A percentile compares a stretch with the other conserved stretches of the same genome.
phyloP scores from a whole-genome alignment of 2,329 filamentous ascomycete species.

The Hymenoscyphus scutula region DNA sequence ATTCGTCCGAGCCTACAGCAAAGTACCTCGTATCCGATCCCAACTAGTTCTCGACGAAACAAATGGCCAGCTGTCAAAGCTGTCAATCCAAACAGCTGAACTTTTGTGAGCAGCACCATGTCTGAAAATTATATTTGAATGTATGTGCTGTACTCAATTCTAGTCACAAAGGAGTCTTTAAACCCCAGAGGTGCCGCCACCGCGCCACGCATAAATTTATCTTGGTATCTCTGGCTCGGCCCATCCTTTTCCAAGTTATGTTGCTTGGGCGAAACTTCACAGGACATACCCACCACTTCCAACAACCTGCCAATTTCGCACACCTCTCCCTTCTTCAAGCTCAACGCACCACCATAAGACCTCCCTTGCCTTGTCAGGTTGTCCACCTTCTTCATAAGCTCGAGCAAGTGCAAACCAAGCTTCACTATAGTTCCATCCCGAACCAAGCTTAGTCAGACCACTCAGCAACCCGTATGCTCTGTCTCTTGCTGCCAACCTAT shows the following conservation, averaged over 20 bases:
- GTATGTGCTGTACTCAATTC: neutral
- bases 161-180: neutral
- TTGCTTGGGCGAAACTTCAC: constrained; percentile 14
- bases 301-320: constrained; percentile 75
- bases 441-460: constrained; percentile 78
- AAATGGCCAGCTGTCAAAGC: neutral
- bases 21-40: no score
- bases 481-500: constrained; percentile 85
- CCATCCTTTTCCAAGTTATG: no score
- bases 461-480: constrained; percentile 82
- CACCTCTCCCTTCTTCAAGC: constrained; percentile 78
- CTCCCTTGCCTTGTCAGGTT: constrained; percentile 84
- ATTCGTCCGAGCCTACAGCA: neutral
- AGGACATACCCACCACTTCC: constrained; percentile 53
- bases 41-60: no score
- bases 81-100: neutral
- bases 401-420: constrained; percentile 88
- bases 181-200: neutral
- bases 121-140: constrained; percentile 4
- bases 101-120: neutral
- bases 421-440: constrained; percentile 87
- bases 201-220: neutral
- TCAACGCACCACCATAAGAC: constrained; percentile 98
- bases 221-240: neutral
- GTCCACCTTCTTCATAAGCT: constrained; percentile 83